These are phyloP conservation scores for Clarkia xantiana DNA, from an alignment of 345 rosid species.

Conservation along the genomic window DNA sequence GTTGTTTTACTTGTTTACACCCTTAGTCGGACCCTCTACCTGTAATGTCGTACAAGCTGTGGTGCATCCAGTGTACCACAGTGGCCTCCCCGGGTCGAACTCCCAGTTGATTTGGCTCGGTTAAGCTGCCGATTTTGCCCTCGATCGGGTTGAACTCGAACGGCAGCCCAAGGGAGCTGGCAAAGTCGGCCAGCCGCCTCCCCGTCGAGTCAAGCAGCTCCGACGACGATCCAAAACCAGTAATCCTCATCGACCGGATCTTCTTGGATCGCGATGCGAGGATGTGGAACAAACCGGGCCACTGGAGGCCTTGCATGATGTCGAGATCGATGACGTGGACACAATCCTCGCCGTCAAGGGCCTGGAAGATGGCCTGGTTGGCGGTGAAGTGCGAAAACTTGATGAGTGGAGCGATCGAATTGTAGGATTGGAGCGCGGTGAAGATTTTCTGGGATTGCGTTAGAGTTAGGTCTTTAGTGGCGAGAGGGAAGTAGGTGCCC, in stretches of 20 bases:
- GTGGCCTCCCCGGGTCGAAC: constrained; percentile 47
- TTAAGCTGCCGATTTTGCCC: constrained; percentile 61
- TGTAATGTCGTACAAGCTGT: constrained; percentile 68
- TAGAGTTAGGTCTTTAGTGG: constrained; percentile 23
- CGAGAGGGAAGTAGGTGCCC: constrained; percentile 34
- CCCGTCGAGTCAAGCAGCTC: constrained; percentile 81
- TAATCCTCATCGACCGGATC: constrained; percentile 60
- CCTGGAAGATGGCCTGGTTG: constrained; percentile 83
- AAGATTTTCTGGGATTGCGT: constrained; percentile 56
- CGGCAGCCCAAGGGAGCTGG: constrained; percentile 54
- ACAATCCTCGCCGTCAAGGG: constrained; percentile 63
- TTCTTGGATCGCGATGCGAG: constrained; percentile 72
- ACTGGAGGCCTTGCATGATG: constrained; percentile 96
- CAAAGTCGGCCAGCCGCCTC: constrained; percentile 72
- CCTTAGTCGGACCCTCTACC: too few species aligned
- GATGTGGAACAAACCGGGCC: constrained; percentile 97
- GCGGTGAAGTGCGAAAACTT: constrained; percentile 97
- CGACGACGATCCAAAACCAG: constrained; percentile 76
- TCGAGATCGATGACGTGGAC: constrained; percentile 89
- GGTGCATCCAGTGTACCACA: constrained; percentile 98
- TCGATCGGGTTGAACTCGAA: constrained; percentile 70
- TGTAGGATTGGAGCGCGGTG: constrained; percentile 72
- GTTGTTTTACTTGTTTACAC: too few species aligned
- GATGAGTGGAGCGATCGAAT: constrained; percentile 59
- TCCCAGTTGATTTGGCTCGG: constrained; percentile 45